phyloP scores from a whole-genome alignment of 2,329 filamentous ascomycete genomes.

The Pseudogymnoascus sp. region DNA sequence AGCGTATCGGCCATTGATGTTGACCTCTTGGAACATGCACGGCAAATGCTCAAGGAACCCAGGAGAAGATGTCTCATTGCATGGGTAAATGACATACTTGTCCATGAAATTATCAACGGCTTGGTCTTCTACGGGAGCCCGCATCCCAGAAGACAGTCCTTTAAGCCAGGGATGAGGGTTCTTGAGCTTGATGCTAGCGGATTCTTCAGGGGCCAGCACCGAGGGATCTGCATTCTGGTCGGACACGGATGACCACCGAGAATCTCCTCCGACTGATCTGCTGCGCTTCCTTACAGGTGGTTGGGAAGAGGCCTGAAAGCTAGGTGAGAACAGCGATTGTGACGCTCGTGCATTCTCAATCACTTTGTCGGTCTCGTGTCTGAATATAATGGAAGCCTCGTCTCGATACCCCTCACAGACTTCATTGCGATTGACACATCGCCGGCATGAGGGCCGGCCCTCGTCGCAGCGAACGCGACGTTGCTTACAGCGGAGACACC shows the following conservation, averaged over 20 bases:
- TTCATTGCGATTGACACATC: conserved; percentile 32
- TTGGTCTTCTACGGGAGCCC: conserved; percentile 23
- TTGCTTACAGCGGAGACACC: conserved; percentile 29
- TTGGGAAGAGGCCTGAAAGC: conserved; percentile 14
- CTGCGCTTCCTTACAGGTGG: conserved; percentile 6
- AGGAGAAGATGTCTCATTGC: conserved; percentile 29
- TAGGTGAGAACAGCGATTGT: neutral
- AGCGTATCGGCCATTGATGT: conserved; percentile 31
- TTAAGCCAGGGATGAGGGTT: conserved; percentile 24
- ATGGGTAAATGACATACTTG: conserved; percentile 34
- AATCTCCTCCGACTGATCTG: conserved; percentile 4
- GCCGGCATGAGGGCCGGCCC: conserved; percentile 30
- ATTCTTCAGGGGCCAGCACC: neutral
- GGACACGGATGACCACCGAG: neutral
- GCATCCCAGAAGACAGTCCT: conserved; percentile 7
- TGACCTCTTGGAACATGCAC: conserved; percentile 32
- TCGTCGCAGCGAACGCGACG: conserved; percentile 27
- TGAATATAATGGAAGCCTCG: conserved; percentile 31
- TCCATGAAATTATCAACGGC: conserved; percentile 30
- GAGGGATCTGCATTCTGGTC: neutral
- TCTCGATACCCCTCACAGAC: conserved; percentile 34
- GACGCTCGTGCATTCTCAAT: neutral
- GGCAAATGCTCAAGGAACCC: conserved; percentile 35
- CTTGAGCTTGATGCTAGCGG: conserved; percentile 9
- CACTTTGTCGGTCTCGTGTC: conserved; percentile 30